phyloP scores from a whole-genome alignment of 78 protist species.

The Trichosphaerium sp. region DNA sequence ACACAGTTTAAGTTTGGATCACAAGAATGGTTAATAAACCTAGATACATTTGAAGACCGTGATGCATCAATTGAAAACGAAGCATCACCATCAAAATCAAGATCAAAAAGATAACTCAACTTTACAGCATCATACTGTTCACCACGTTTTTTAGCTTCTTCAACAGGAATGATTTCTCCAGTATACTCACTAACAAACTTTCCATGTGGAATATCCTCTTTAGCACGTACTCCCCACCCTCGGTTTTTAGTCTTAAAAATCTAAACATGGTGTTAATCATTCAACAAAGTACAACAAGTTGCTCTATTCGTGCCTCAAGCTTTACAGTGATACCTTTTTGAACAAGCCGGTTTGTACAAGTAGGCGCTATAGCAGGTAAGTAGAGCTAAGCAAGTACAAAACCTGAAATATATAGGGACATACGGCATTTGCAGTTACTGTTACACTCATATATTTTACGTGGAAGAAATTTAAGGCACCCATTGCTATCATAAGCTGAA shows the following conservation, averaged over 20 bases:
- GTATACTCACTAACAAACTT: conserved; percentile 57
- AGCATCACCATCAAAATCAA: not conserved
- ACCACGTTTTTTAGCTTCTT: conserved; percentile 51
- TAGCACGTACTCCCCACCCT: conserved; percentile 54
- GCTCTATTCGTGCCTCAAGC: not conserved
- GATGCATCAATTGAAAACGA: conserved; percentile 32
- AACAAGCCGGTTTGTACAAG: conserved; percentile 21
- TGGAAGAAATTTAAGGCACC: not conserved
- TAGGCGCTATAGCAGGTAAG: too few relatives aligned
- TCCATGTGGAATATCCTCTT: conserved; percentile 5
- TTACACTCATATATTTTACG: conserved; percentile 32
- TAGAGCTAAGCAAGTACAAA: too few relatives aligned
- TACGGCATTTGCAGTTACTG: conserved; percentile 21
- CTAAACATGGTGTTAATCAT: not conserved
- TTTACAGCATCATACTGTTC: conserved; percentile 7
- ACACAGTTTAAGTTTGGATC: conserved; percentile 36
- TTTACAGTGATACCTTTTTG: conserved; percentile 15
- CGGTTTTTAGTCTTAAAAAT: conserved; percentile 24
- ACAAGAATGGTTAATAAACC: conserved; percentile 62
- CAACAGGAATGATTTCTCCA: conserved; percentile 44
- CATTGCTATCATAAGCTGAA: not conserved
- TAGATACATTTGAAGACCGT: conserved; percentile 26
- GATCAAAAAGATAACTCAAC: conserved; percentile 33
- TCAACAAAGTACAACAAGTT: not conserved
- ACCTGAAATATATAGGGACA: too few relatives aligned